phyloP scores from a whole-genome alignment of 1,284 basidiomycete genomes.

The Leccinum subfulvum region DNA sequence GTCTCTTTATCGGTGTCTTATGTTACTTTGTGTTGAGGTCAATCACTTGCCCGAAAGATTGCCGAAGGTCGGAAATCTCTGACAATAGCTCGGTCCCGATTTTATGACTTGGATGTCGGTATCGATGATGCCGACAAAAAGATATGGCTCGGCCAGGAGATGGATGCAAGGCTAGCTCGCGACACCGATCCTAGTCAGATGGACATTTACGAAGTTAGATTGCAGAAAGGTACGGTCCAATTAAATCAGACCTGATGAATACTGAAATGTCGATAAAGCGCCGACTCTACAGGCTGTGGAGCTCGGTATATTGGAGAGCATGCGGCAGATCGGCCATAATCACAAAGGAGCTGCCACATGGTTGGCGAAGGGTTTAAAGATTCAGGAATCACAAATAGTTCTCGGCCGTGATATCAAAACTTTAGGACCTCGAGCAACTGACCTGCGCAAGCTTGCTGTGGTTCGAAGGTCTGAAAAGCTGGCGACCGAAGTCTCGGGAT shows the following conservation, averaged over 20 bases:
- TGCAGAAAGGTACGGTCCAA: background rate
- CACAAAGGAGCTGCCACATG: background rate
- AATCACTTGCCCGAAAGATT: background rate
- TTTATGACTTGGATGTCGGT: background rate
- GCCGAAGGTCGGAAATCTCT: background rate
- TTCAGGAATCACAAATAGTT: background rate
- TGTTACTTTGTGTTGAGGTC: too few relatives aligned
- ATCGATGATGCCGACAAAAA: background rate
- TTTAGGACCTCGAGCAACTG: background rate
- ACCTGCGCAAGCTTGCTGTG: background rate
- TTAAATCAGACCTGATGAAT: background rate
- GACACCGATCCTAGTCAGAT: background rate
- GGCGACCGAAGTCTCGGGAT: background rate
- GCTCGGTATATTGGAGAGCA: background rate
- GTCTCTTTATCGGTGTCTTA: background rate
- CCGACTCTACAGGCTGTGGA: background rate
- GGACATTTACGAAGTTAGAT: background rate
- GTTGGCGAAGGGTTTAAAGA: background rate
- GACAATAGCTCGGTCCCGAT: background rate
- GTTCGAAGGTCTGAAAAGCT: background rate
- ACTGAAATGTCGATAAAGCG: background rate
- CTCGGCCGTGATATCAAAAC: background rate
- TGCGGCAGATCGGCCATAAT: background rate
- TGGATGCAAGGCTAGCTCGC: too few relatives aligned
- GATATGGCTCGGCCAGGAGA: background rate